A percentile compares a stretch with the other conserved stretches of the same genome.
Conservation (phyloP, 106 monocot species). For the Posidonia australis region DNA sequence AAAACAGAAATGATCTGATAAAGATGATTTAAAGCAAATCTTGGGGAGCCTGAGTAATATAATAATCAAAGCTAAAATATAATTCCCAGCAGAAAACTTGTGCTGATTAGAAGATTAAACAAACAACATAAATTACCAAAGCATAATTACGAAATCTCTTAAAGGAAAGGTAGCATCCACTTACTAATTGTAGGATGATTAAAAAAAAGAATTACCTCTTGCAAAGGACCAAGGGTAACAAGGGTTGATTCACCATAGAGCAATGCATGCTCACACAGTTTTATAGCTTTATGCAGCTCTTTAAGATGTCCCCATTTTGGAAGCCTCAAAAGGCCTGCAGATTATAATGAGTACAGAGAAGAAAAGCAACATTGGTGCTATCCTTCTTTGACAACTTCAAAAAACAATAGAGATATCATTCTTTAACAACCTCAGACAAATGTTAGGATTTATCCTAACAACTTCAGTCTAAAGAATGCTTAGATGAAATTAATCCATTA, state of each 20-base stretch:
- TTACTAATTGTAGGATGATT: neutral
- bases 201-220: conserved; percentile 46
- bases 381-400: neutral
- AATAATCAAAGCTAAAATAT: no score
- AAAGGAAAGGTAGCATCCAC: no score
- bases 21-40: no score
- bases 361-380: neutral
- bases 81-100: no score
- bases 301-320: conserved; percentile 95
- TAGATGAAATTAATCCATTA: neutral
- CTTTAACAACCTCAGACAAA: no score
- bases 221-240: conserved; percentile 47
- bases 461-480: neutral
- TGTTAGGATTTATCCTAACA: no score
- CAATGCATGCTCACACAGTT: conserved; percentile 50
- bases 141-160: no score
- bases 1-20: no score
- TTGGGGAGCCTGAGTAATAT: no score
- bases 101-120: no score
- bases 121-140: no score
- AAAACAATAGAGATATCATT: no score
- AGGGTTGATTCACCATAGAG: conserved; percentile 44
- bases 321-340: conserved; percentile 61
- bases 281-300: conserved; percentile 76
- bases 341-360: neutral